Evolutionary conservation across 768 basidiomycete genomes (phyloP).

Genomic region (Tylopilus subfusipes): DNA sequence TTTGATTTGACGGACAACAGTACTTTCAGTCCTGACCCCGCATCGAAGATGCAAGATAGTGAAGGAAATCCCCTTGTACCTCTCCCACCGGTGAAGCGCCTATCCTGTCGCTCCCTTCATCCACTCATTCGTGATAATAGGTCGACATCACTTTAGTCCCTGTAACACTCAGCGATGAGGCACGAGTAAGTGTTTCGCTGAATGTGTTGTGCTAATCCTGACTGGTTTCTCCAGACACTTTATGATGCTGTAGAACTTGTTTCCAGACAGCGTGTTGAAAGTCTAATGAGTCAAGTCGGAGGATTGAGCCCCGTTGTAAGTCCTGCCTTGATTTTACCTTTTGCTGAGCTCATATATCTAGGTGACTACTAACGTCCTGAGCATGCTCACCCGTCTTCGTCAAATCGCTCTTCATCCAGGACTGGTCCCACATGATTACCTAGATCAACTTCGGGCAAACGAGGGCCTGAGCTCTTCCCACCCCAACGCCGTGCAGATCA

Average conservation of each 20-base stretch:
- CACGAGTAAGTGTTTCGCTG: conserved; percentile 47
- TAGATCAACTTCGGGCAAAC: conserved; percentile 51
- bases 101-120: background rate
- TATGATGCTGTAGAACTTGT: conserved; percentile 68
- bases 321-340: background rate
- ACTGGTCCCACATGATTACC: conserved; percentile 66
- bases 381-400: conserved; percentile 82
- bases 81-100: conserved; percentile 58
- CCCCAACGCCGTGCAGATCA: conserved; percentile 37
- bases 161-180: conserved; percentile 60
- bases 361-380: conserved; percentile 68
- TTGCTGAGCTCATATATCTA: conserved; percentile 25
- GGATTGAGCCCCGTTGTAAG: conserved; percentile 42
- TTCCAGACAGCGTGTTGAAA: conserved; percentile 61
- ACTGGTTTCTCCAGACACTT: conserved; percentile 40
- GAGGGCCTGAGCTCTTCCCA: conserved; percentile 26
- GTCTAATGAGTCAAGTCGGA: conserved; percentile 41
- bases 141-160: conserved; percentile 77
- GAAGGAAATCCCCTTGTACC: conserved; percentile 69
- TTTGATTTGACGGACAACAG: background rate
- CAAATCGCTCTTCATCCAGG: conserved; percentile 80
- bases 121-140: conserved; percentile 32
- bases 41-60: conserved; percentile 73
- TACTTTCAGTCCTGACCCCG: conserved; percentile 17
- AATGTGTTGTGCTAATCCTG: background rate